phyloP scores from a whole-genome alignment of 768 basidiomycete species.

The Mycena indigotica region DNA sequence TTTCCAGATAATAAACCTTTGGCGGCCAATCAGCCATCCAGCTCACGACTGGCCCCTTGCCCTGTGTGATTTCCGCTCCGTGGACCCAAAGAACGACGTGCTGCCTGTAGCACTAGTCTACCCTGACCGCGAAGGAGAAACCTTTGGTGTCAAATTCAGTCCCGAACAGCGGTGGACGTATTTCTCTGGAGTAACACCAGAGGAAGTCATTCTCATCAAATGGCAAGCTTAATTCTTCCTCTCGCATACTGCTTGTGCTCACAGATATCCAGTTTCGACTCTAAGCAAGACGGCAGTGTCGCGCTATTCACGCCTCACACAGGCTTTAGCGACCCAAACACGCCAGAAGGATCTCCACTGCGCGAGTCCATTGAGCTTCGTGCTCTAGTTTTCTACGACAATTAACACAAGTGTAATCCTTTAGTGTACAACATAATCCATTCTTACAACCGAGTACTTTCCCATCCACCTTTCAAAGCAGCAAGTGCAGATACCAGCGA shows the following conservation, averaged over 20 bases:
- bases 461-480: slow-evolving; percentile 18
- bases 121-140: slow-evolving; percentile 42
- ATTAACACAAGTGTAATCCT: slow-evolving; percentile 16
- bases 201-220: slow-evolving; percentile 42
- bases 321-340: slow-evolving; percentile 58
- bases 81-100: slow-evolving; percentile 36
- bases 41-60: slow-evolving; percentile 44
- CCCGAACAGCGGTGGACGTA: slow-evolving; percentile 42
- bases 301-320: slow-evolving; percentile 64
- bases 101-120: slow-evolving; percentile 34
- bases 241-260: slow-evolving; percentile 1
- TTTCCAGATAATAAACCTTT: slow-evolving; percentile 51
- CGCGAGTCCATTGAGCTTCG: slow-evolving; percentile 65
- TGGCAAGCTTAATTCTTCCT: slow-evolving; percentile 33
- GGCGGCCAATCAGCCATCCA: slow-evolving; percentile 44
- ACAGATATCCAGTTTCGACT: slow-evolving; percentile 28
- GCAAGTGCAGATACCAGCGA: slow-evolving; percentile 19
- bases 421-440: neutral
- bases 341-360: slow-evolving; percentile 49
- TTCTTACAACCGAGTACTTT: too few relatives aligned
- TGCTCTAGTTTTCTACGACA: slow-evolving; percentile 64
- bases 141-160: slow-evolving; percentile 35
- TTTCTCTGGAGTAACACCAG: slow-evolving; percentile 33
- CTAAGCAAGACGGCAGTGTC: slow-evolving; percentile 35
- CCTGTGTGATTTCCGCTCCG: slow-evolving; percentile 42